phyloP scores from a whole-genome alignment of 441 rosid species.

The Gossypium trilobum region DNA sequence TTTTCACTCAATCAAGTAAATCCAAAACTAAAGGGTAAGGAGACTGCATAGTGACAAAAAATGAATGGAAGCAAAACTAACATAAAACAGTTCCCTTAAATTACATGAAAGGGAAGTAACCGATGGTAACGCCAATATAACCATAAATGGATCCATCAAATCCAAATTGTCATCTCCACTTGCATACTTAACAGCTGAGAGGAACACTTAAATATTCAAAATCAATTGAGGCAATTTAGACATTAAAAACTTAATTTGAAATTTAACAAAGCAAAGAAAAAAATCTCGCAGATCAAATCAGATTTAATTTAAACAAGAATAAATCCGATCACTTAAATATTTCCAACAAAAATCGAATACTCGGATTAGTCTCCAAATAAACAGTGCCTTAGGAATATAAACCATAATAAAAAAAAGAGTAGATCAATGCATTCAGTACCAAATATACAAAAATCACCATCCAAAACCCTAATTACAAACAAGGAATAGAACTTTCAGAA shows the following conservation, averaged over 20 bases:
- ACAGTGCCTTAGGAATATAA: neutral
- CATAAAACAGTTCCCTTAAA: neutral
- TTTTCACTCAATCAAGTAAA: neutral
- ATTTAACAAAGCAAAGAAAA: neutral
- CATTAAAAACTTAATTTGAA: neutral
- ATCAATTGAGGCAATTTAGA: neutral
- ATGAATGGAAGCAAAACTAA: neutral
- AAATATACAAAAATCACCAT: neutral
- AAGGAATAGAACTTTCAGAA: neutral
- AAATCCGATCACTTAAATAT: neutral
- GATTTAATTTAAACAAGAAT: neutral
- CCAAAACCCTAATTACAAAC: neutral
- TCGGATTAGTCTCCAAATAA: neutral
- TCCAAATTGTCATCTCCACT: neutral
- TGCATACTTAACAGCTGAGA: neutral
- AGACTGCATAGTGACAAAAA: neutral
- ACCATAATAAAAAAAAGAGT: neutral
- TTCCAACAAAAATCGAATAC: neutral
- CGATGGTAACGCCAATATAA: neutral
- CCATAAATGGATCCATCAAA: neutral
- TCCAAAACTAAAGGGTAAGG: neutral
- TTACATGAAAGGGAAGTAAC: neutral
- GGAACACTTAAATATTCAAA: neutral
- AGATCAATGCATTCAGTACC: conserved; percentile 5
- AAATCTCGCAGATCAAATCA: neutral